Evolutionary conservation across 2,329 filamentous ascomycete species (phyloP), one percentile per base, ranked within the genome.

Genomic region (Periconia sp.): DNA sequence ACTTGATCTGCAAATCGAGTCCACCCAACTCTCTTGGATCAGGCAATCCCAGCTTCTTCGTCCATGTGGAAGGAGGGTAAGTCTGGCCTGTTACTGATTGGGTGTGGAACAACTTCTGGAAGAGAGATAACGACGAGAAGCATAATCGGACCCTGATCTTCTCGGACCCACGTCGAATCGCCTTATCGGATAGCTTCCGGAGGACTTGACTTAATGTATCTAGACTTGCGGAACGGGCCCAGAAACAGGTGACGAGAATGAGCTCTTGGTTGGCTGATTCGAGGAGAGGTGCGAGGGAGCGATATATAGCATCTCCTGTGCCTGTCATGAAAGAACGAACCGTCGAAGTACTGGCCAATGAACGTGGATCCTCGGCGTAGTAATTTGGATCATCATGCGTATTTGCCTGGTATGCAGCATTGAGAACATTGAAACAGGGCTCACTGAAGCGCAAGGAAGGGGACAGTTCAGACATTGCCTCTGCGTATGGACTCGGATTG

Each of bases 211-310:
- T 76, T 10, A 94, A 72, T 0, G 77, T 77, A 4, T 78, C 71
- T 13, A 85, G 74, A 0, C 83, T 85, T 1, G 77, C 68, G 0
- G 88, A 92, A 0, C 74, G 73, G 0, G 88, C 84, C 88, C 88
- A 92, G 70, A 92, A 94, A 68, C 89, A 92, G 7, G 89, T 92
- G 5, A 91, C 86, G 29, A 94, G 77, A 45, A 91, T 81, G 19
- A 92, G 73, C 57, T 90, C 88, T 34, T 77, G 70, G 24, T 78
- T 73, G 2, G 88, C 84, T 1, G 71, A 63, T 4, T 81, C 70
- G 3, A 92, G 78, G 7, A 83, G 81, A 2, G 86, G 82, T 0
- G 86, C 69, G 5, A 90, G 73, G 3, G 66, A 59, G 2, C 56
- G 34, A 58, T 70, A 77, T 37, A 79, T 69, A 6, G 63, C 55